A percentile compares a stretch with the other conserved stretches of the same genome.
phyloP scores from a whole-genome alignment of 129 eudicot genomes.

The Flaveria ramosissima region DNA sequence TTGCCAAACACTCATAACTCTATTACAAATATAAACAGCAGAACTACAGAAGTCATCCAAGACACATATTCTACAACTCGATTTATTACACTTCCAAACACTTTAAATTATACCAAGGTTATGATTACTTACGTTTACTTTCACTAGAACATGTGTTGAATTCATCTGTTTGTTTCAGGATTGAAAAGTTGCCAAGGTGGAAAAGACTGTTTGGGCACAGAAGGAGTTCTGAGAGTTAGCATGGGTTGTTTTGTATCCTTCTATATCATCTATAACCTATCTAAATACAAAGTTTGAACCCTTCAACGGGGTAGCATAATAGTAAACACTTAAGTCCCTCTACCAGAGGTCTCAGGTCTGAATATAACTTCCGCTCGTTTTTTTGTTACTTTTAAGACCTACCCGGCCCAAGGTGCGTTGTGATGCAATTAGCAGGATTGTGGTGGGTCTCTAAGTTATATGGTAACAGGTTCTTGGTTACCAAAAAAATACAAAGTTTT shows the following conservation, averaged over 20 bases:
- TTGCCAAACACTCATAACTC: too few relatives aligned
- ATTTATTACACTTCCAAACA: neutral
- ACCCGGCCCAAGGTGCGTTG: too few relatives aligned
- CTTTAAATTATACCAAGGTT: neutral
- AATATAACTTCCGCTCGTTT: too few relatives aligned
- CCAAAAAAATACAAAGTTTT: neutral
- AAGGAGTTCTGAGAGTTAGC: conserved; percentile 82
- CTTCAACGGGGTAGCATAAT: too few relatives aligned
- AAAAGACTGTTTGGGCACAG: conserved; percentile 70
- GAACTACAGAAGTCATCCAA: neutral
- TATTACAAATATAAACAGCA: too few relatives aligned
- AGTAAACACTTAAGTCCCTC: too few relatives aligned
- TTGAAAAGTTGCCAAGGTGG: conserved; percentile 67
- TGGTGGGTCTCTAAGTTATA: neutral
- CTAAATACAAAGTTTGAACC: neutral
- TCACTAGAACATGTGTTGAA: neutral
- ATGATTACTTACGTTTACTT: neutral
- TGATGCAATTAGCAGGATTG: neutral
- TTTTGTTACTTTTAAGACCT: too few relatives aligned
- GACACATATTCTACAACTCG: neutral
- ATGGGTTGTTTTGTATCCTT: conserved; percentile 92
- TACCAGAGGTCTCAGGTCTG: too few relatives aligned
- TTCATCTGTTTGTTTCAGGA: conserved; percentile 42
- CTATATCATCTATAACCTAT: neutral
- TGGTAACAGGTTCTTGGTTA: neutral